phyloP scores from a whole-genome alignment of 768 basidiomycete species.

The Mycena epipterygia region DNA sequence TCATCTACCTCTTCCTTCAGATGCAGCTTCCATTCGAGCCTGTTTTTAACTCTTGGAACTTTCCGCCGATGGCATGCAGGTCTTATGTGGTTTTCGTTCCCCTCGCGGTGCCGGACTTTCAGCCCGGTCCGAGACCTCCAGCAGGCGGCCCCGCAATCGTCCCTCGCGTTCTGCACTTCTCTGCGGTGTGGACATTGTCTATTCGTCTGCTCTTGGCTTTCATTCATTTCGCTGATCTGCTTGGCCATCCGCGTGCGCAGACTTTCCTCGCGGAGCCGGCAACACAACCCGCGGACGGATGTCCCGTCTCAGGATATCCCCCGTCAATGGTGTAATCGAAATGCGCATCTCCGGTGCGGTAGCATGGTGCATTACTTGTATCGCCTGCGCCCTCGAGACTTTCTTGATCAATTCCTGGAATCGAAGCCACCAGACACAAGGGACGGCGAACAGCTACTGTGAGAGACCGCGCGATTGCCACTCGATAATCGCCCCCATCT shows the following conservation, averaged over 20 bases:
- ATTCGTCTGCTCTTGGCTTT: constrained; percentile 15
- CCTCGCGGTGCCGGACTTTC: neutral
- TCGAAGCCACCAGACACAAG: neutral
- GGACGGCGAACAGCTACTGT: neutral
- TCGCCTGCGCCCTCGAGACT: neutral
- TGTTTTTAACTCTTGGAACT: constrained; percentile 22
- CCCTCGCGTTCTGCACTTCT: neutral
- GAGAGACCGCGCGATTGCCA: neutral
- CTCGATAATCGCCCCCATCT: constrained; percentile 18
- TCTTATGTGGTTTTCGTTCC: neutral
- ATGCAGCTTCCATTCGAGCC: constrained; percentile 12
- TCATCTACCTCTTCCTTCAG: constrained; percentile 20
- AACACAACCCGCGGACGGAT: constrained; percentile 3
- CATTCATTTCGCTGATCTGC: constrained; percentile 18
- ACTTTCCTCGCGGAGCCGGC: constrained; percentile 20
- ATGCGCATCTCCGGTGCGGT: neutral
- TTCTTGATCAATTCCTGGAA: constrained; percentile 15
- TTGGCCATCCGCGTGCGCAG: neutral
- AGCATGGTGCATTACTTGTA: constrained; percentile 6
- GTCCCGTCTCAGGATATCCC: neutral
- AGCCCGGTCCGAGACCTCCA: neutral
- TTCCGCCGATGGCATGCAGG: neutral
- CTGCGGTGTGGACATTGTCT: neutral
- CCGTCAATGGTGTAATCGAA: constrained; percentile 6
- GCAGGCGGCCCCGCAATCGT: neutral